Percentiles rank a stretch among this genome's conserved stretches.
These are phyloP conservation scores for Mucor lusitanicus DNA, from an alignment of 371 early-diverging fungal species.

Conservation along the genomic window DNA sequence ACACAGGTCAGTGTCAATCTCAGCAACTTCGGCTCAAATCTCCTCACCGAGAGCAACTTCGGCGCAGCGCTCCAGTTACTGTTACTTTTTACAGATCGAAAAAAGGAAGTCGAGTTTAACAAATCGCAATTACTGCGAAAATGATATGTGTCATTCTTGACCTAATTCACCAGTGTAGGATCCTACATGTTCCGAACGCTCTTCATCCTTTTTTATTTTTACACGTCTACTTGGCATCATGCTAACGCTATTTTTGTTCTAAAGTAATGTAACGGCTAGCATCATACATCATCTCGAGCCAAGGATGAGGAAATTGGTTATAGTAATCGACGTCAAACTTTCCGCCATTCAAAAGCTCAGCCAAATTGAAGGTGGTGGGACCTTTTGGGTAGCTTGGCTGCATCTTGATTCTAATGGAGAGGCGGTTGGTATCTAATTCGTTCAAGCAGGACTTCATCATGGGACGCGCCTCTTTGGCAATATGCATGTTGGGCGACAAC, in stretches of 20 bases:
- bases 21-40: neutral
- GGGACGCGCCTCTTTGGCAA: slow-evolving; percentile 5
- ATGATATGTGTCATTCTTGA: neutral
- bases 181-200: too few relatives aligned
- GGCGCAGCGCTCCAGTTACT: neutral
- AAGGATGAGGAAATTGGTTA: slow-evolving; percentile 14
- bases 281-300: slow-evolving; percentile 23
- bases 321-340: slow-evolving; percentile 6
- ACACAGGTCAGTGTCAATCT: neutral
- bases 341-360: neutral
- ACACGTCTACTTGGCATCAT: too few relatives aligned
- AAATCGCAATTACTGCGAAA: neutral
- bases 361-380: neutral
- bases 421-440: neutral
- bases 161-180: neutral
- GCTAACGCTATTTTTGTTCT: too few relatives aligned
- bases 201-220: too few relatives aligned
- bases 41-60: neutral
- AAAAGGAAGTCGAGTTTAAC: neutral
- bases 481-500: neutral
- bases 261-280: neutral
- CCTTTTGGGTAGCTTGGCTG: neutral
- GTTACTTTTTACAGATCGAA: too few relatives aligned
- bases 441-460: slow-evolving; percentile 5
- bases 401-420: neutral